Evolutionary conservation across 164 flowering plant species (phyloP), one percentile per base, ranked within the genome.

Genomic region (Sextonia rubra): DNA sequence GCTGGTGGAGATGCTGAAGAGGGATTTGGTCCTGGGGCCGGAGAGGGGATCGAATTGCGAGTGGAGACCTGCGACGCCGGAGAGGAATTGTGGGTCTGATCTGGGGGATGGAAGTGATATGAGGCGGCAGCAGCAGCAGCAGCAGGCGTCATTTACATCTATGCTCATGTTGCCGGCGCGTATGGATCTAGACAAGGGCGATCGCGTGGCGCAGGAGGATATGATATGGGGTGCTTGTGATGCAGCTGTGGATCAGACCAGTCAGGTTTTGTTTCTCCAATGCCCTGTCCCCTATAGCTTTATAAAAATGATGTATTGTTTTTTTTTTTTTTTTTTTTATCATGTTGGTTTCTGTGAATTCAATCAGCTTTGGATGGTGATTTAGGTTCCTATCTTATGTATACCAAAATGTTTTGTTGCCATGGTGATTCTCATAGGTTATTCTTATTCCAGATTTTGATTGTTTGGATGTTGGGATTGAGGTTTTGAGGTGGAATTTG

Each of bases 1-100:
- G 83, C 70, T 94, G 75, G 25, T 83, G 48, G 91, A 87, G 84
- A 62, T 92, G 83, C 47, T 84, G 3, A 86, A 74, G 79, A 76
- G 79, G 17, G 85, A 75, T 67, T 74, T 73, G 69, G 74, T 60
- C 69, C 82, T 52, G 3, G 78, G 70, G 2, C 81, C 70, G 47
- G 81, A 71, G 17, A 77, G 18, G 23, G 60, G 23, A 23, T 47
- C 66, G 8, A 30, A 18, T 27, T 30, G 27, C 49, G 77, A 80
- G 37, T 70, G 75, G 81, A 78, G 78, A 17, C 82, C 85, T 0
- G 77, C 26, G 56, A 77, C 77, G 7, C 85, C 79, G 52, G 58
- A 64, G 24, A 71, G 77, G 74, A 73, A 61, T 62, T 70, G 66
- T 8, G 77, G 61, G 37, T 64, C 60, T 26, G 61, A 48, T 71